A percentile compares a stretch with the other conserved stretches of the same genome.
Conservation (phyloP, 2,329 filamentous ascomycete genomes). For the Pseudogymnoascus sp. region DNA sequence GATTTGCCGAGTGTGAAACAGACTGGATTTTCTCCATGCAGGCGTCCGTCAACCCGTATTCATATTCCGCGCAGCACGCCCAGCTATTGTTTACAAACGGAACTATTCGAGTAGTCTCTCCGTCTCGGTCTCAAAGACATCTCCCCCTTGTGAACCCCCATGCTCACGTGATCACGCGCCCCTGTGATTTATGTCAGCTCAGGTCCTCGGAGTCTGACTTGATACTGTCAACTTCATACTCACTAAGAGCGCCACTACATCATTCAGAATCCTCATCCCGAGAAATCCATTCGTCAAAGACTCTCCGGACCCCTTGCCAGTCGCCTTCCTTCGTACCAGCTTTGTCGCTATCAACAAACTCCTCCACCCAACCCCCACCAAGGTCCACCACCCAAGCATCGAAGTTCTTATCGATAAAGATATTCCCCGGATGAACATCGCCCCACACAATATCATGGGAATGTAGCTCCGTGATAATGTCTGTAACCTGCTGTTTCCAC, state of each 20-base stretch:
- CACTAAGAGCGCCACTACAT: background rate
- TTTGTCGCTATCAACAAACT: constrained; percentile 16
- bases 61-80: background rate
- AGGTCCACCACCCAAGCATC: constrained; percentile 21
- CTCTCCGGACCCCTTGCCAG: constrained; percentile 14
- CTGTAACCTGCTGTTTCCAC: constrained; percentile 15
- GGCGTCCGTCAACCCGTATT: constrained; percentile 4
- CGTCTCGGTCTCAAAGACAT: background rate
- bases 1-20: constrained; percentile 7
- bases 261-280: background rate
- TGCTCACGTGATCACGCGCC: background rate
- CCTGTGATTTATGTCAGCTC: background rate
- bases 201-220: background rate
- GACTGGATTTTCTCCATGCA: background rate
- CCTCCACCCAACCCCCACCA: constrained; percentile 18
- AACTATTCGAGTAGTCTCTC: constrained; percentile 5
- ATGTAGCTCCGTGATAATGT: constrained; percentile 16
- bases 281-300: constrained; percentile 12
- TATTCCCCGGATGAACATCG: constrained; percentile 20
- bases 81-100: constrained; percentile 5
- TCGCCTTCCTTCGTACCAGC: constrained; percentile 15
- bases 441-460: constrained; percentile 18
- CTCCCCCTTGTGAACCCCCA: background rate
- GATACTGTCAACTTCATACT: background rate
- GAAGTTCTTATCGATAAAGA: constrained; percentile 17